Base-by-base conservation (phyloP, 306 rosid genomes). In the Hippophae tibetana region DNA sequence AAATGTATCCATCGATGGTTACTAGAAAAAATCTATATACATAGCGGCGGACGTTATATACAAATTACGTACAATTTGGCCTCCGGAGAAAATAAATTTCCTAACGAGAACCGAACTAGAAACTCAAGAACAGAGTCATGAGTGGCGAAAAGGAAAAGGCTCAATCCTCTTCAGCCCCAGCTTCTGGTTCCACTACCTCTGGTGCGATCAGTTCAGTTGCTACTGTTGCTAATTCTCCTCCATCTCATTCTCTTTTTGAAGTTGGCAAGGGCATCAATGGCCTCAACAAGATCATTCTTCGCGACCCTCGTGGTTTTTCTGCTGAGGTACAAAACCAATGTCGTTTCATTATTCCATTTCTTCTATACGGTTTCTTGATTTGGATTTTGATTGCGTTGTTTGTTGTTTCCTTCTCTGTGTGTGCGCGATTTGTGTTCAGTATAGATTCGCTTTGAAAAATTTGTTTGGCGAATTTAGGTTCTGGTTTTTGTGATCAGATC, bases 231-330 rank as follows among this genome's bases (percentile, higher is more conserved):
- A 44, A 48, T 7, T 14, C 63, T n/a, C 13, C 43, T 3, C 14
- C 54, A 6, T 26, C 31, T 42, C 45, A 52, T 42, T 54, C 64
- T 27, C 65, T 65, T 42, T 67, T 63, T 5, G 81, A 77, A 10
- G 44, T 81, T 31, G n/a, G 44, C 70, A 90, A 80, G 50, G 96
- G 89, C 73, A 1, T 69, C 79, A 85, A 85, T 76, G 96, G 92
- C 62, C 76, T 78, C 52, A 74, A 78, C 43, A 74, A 74, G 77
- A 52, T 67, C 42, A 52, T 74, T 55, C 80, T 78, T 55, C 80
- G 74, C 23, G 83, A 75, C 13, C 60, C 80, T 8, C 77, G 80
- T 45, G 77, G 83, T 57, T 62, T 72, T 61, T 47, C 51, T 26
- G 77, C 83, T 10, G 80, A 78, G 83, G 83, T 78, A 62, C 41